Conservation (phyloP, 1,139 yeast genomes). For the Diutina scorzettiae region DNA sequence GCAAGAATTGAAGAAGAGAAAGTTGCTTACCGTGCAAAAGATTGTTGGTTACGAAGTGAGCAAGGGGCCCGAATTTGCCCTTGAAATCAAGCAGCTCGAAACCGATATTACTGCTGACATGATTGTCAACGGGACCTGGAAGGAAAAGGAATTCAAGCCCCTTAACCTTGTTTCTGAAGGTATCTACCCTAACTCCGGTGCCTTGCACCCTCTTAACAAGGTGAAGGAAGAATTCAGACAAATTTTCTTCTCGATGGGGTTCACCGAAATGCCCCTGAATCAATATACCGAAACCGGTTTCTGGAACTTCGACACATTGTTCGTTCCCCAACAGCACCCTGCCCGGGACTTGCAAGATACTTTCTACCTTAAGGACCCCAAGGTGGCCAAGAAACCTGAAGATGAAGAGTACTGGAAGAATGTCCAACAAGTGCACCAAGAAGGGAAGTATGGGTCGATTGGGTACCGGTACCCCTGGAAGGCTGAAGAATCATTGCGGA, state of each 20-base stretch:
- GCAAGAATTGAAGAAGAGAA: slow-evolving; percentile 86
- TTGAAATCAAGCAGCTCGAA: slow-evolving; percentile 69
- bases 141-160: slow-evolving; percentile 76
- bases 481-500: slow-evolving; percentile 74
- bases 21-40: slow-evolving; percentile 63
- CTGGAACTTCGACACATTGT: slow-evolving; percentile 96
- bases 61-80: slow-evolving; percentile 78
- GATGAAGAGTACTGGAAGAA: slow-evolving; percentile 71
- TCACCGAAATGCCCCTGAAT: slow-evolving; percentile 97
- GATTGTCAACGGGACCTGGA: slow-evolving; percentile 76
- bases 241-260: slow-evolving; percentile 94
- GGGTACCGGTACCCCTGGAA: slow-evolving; percentile 99
- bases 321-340: slow-evolving; percentile 98
- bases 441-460: slow-evolving; percentile 85
- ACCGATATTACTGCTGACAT: slow-evolving; percentile 92
- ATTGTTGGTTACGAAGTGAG: slow-evolving; percentile 61
- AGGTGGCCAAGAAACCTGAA: slow-evolving; percentile 63
- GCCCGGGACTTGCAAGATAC: slow-evolving; percentile 99
- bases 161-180: slow-evolving; percentile 97
- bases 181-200: slow-evolving; percentile 74
- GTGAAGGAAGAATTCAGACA: slow-evolving; percentile 97
- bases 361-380: slow-evolving; percentile 90
- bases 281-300: slow-evolving; percentile 96
- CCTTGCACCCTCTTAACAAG: slow-evolving; percentile 90
- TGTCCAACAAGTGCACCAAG: slow-evolving; percentile 74